These are phyloP conservation scores for Auricularia heimuer DNA, from an alignment of 768 basidiomycete species.

Conservation along the genomic window DNA sequence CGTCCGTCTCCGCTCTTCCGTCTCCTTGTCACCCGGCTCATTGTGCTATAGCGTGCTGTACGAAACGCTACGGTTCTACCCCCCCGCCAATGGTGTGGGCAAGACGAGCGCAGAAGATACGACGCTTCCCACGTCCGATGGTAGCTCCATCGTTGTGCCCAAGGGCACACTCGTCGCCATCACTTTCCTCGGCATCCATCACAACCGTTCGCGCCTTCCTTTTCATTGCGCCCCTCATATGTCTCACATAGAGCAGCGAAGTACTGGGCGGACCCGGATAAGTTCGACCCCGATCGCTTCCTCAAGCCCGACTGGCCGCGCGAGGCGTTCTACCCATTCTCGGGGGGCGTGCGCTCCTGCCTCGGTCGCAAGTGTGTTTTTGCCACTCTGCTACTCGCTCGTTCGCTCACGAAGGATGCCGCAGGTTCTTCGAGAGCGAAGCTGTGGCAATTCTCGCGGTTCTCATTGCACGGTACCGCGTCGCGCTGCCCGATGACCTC, in stretches of 20 bases:
- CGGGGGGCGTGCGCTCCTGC: slow-evolving; percentile 22
- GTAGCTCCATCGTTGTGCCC: neutral
- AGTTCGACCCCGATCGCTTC: slow-evolving; percentile 39
- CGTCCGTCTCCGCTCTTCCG: neutral
- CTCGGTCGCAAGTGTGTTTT: neutral
- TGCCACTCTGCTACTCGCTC: too few relatives aligned
- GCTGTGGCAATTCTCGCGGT: neutral
- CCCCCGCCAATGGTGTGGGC: slow-evolving; percentile 22
- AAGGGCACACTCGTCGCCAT: neutral
- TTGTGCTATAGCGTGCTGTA: slow-evolving; percentile 31
- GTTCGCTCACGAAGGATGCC: neutral
- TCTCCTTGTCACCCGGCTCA: neutral
- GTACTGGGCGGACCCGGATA: slow-evolving; percentile 45
- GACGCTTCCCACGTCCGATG: slow-evolving; percentile 9
- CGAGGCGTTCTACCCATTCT: slow-evolving; percentile 48
- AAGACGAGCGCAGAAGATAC: slow-evolving; percentile 19
- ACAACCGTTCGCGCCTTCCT: slow-evolving; percentile 6
- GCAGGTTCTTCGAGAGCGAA: neutral
- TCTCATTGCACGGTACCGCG: neutral
- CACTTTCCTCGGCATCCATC: neutral
- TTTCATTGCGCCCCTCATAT: neutral
- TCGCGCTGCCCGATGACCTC: neutral
- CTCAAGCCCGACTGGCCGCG: slow-evolving; percentile 39
- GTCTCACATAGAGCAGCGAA: slow-evolving; percentile 27
- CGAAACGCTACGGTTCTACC: slow-evolving; percentile 40